Conservation (phyloP, 179 eudicot species). For the Spergularia azorica region DNA sequence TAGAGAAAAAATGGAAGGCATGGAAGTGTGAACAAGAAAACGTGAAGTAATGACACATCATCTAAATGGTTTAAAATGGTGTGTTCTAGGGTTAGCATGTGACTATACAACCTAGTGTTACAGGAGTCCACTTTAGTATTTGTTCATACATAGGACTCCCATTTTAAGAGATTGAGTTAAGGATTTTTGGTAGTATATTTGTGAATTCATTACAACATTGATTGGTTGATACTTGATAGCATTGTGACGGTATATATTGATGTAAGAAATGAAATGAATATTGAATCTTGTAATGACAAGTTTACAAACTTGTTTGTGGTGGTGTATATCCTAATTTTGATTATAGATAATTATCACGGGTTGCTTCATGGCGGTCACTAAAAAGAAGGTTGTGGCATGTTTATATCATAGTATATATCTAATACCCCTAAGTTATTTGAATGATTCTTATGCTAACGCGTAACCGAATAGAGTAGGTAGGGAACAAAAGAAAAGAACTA, state of each 20-base stretch:
- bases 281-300: background rate
- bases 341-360: too few relatives aligned
- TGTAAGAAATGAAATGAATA: background rate
- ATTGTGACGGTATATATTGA: background rate
- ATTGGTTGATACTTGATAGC: background rate
- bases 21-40: slow-evolving; percentile 23
- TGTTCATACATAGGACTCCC: background rate
- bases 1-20: background rate
- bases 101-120: slow-evolving; percentile 1
- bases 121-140: slow-evolving; percentile 6
- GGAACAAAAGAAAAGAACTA: too few relatives aligned
- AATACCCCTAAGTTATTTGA: too few relatives aligned
- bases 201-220: background rate
- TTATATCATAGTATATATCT: too few relatives aligned
- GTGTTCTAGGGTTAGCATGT: slow-evolving; percentile 22
- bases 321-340: too few relatives aligned
- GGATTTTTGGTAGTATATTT: background rate
- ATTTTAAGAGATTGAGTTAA: background rate
- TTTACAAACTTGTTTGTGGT: too few relatives aligned
- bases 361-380: too few relatives aligned
- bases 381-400: too few relatives aligned
- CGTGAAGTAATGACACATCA: slow-evolving; percentile 11
- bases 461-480: too few relatives aligned
- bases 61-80: slow-evolving; percentile 13
- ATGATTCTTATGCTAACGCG: too few relatives aligned